Base-by-base conservation (phyloP, 805 yeast species). In the Isabelozyma heimii region DNA sequence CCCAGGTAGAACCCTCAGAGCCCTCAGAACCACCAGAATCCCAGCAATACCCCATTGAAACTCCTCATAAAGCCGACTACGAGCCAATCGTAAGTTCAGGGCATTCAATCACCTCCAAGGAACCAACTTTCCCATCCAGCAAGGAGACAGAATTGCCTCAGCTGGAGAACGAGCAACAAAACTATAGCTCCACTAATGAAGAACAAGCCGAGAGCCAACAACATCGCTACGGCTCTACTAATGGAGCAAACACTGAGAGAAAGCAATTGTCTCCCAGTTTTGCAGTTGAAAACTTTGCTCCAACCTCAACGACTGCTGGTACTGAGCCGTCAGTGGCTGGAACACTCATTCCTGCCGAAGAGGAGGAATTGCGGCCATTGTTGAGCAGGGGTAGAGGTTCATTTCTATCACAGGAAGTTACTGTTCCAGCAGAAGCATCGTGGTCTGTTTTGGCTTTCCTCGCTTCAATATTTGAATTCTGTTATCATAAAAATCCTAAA, bases 341-440 rank as follows among this genome's bases (percentile, higher is more conserved):
- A 9, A 5, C 35, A 13, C 35, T 30, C 4, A 30, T 17, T 17
- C 27, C 42, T 10, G 27, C 17, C 10, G 42, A 15, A 7, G 14
- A 12, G 13, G 17, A 40, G 9, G 42, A 40, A 40, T 30, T 42
- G 14, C 37, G n/a, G 27, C 44, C 44, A 10, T 16, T 42, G 8
- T 30, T 42, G 14, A 30, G 37, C 14, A 7, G 35, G 10, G 16
- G 37, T 8, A 13, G 44, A 14, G 20, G 12, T 12, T 42, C 44
- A n/a, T n/a, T 42, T 14, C 24, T 28, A 12, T 30, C 37, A 8
- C 20, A 27, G 14, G 44, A 42, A 27, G 44, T 27, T 4, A 28
- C 37, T 6, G 44, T 42, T 14, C 44, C 44, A 8, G 44, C 44
- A 8, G 44, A 42, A 30, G 37, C 44, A n/a, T 30, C 37, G 37